These are phyloP conservation scores for Aspergillaceae sp. DNA, from an alignment of 2,329 filamentous ascomycete genomes.

Conservation along the genomic window DNA sequence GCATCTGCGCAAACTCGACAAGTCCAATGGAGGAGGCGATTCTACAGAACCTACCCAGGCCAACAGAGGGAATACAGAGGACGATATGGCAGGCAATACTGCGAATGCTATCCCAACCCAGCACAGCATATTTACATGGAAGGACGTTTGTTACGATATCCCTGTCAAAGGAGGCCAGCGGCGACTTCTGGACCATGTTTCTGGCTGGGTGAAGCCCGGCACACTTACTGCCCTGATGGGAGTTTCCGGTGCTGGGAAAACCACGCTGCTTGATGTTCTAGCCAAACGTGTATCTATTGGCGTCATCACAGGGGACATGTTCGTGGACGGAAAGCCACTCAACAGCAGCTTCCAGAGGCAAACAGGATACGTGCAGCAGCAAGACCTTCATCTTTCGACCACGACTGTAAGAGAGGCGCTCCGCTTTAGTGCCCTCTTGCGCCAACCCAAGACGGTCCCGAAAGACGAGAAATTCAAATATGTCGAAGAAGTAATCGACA, in stretches of 20 bases:
- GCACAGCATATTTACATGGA: constrained; percentile 43
- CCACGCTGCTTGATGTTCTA: constrained; percentile 50
- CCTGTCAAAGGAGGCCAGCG: constrained; percentile 43
- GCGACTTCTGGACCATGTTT: constrained; percentile 47
- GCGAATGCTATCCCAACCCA: constrained; percentile 21
- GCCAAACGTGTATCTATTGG: constrained; percentile 53
- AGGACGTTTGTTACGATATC: constrained; percentile 48
- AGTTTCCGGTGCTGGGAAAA: constrained; percentile 56
- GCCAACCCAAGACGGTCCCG: constrained; percentile 65
- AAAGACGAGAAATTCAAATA: constrained; percentile 69
- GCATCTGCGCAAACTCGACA: constrained; percentile 19
- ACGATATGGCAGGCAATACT: constrained; percentile 2
- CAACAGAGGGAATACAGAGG: constrained; percentile 11
- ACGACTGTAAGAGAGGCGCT: constrained; percentile 81
- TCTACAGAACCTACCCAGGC: constrained; percentile 8
- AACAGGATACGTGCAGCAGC: constrained; percentile 60
- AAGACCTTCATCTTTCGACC: constrained; percentile 71
- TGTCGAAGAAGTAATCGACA: constrained; percentile 70
- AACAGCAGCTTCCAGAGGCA: constrained; percentile 55
- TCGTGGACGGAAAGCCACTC: constrained; percentile 53
- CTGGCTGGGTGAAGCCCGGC: constrained; percentile 49
- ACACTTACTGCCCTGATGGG: constrained; percentile 53
- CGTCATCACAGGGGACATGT: constrained; percentile 57
- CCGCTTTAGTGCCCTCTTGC: constrained; percentile 71
- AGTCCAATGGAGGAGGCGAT: constrained; percentile 11